These are phyloP conservation scores for Corniculantispora saksenae DNA, from an alignment of 2,329 filamentous ascomycete genomes.

Conservation along the genomic window DNA sequence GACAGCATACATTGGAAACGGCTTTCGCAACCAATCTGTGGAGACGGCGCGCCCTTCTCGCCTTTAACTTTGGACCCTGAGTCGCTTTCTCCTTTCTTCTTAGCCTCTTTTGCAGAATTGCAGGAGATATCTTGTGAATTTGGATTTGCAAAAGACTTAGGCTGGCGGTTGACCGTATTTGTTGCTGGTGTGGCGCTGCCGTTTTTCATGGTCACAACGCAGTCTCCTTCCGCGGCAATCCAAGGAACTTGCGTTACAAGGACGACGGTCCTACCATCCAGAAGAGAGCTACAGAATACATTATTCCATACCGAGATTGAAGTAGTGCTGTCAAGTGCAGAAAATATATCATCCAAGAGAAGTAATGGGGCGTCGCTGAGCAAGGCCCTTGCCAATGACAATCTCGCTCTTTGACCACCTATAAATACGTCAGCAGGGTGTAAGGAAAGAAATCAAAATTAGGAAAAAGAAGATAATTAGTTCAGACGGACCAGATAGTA, in stretches of 20 bases:
- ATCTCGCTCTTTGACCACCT: conserved; percentile 51
- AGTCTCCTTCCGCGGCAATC: conserved; percentile 44
- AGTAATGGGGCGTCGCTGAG: conserved; percentile 51
- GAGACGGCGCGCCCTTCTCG: not conserved
- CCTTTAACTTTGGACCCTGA: not conserved
- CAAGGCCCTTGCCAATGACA: conserved; percentile 50
- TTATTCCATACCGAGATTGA: conserved; percentile 48
- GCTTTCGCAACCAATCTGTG: not conserved
- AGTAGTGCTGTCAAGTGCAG: conserved; percentile 53
- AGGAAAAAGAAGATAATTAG: not conserved
- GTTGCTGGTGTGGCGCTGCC: conserved; percentile 26
- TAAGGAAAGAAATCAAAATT: not conserved
- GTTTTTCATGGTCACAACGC: conserved; percentile 39
- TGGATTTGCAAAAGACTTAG: not conserved
- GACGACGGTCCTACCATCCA: conserved; percentile 49
- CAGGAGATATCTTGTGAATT: no score
- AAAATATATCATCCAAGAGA: conserved; percentile 54
- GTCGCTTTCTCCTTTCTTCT: not conserved
- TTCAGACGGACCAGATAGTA: not conserved
- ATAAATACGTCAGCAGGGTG: conserved; percentile 36
- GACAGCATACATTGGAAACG: not conserved
- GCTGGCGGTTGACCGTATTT: not conserved
- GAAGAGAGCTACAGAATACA: conserved; percentile 51
- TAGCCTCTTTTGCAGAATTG: no score
- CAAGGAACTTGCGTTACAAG: conserved; percentile 50